Base-by-base conservation (phyloP, 768 basidiomycete genomes). In the Termitomyces sp. region DNA sequence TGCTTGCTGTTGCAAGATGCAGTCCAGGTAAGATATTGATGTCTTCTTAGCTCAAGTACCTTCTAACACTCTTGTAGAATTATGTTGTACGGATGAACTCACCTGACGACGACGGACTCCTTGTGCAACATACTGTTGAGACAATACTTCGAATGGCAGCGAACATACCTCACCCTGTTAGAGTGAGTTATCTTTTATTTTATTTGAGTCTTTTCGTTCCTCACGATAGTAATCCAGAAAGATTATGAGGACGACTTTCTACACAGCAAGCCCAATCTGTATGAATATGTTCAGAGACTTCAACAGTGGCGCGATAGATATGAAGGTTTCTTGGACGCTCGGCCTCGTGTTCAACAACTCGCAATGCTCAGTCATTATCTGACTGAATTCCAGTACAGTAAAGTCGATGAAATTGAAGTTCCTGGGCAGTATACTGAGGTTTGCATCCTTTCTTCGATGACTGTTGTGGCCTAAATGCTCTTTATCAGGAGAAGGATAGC, bases 371-470 rank as follows among this genome's bases (percentile, higher is more conserved):
- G 92, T 60, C 93, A 95, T 70, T 97, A 94, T 71, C 76, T 99
- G 63, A 90, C 92, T 7, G 97, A 98, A 70, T 99, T 98, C 77
- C 96, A 98, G 62, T 94, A 98, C 69, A 87, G 85, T 65, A 97
- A 94, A 68, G 93, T 96, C 48, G 97, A 98, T 60, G 96, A 99
- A 60, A 91, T 99, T 38, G 95, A 99, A 66, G 84, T 99, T 48
- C 95, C 95, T n/a, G 97, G 97, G 7, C 97, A 99, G 69, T 99
- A 99, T 67, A 90, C 93, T 0, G 92, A 98, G 81, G 94, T 90
- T n/a, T 22, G 65, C 58, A n/a, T 8, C 43, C 42, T 9, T 30
- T 45, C 12, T 24, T 12, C 55, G 2, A 14, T 32, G 34, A 47
- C 30, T 24, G 46, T n/a, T 43, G 26, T 32, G 45, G 37, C n/a